phyloP scores from a whole-genome alignment of 1,284 basidiomycete genomes.

The Tylopilus sp. region DNA sequence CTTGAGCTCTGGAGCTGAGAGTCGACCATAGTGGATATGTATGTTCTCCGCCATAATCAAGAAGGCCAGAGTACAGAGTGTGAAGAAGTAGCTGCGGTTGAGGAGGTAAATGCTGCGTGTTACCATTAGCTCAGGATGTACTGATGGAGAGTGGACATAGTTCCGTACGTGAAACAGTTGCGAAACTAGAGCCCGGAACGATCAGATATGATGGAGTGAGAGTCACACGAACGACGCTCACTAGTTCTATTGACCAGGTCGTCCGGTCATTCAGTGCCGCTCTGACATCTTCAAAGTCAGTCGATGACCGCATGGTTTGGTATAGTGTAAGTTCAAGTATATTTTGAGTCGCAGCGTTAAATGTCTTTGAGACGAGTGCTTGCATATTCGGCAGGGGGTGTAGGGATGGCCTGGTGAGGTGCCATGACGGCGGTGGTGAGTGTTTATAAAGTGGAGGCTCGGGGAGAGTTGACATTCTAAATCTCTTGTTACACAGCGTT shows the following conservation, averaged over 20 bases:
- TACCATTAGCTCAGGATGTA: constrained; percentile 9
- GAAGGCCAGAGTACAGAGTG: constrained; percentile 22
- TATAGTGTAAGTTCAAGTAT: constrained; percentile 27
- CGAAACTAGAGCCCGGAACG: constrained; percentile 29
- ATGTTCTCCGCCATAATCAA: constrained; percentile 35
- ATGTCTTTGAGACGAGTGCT: constrained; percentile 3
- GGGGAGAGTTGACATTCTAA: background rate
- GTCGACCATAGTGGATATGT: constrained; percentile 32
- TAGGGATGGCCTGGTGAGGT: background rate
- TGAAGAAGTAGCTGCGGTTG: constrained; percentile 19
- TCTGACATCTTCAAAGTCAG: constrained; percentile 35
- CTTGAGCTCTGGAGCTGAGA: constrained; percentile 38
- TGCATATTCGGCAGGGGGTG: constrained; percentile 12
- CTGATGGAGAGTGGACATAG: background rate
- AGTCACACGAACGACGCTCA: constrained; percentile 12
- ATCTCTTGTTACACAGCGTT: too few species aligned
- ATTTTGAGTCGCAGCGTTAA: background rate
- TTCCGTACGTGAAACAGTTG: constrained; percentile 33
- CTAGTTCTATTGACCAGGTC: constrained; percentile 39
- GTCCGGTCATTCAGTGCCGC: constrained; percentile 24
- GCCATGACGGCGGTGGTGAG: background rate
- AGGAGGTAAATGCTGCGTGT: constrained; percentile 35
- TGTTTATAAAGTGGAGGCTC: background rate
- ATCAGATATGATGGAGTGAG: constrained; percentile 5
- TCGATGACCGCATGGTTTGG: constrained; percentile 26